Conservation (phyloP, 805 yeast genomes). For the Schizosaccharomyces cryophilus region DNA sequence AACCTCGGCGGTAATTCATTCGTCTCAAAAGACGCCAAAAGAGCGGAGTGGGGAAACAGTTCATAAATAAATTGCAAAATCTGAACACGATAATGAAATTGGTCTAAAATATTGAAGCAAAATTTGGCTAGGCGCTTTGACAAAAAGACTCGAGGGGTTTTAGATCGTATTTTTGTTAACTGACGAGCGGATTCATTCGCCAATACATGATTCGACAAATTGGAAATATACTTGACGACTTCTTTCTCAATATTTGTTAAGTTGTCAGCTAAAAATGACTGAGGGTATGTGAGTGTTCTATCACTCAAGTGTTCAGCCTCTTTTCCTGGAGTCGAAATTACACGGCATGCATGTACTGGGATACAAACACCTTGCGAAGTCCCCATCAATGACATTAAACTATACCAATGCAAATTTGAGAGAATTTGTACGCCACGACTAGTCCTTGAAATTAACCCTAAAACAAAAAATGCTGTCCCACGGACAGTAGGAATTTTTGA, state of each 20-base stretch:
- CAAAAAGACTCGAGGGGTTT: background rate
- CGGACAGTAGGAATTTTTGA: slow-evolving; percentile 34
- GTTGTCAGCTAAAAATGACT: background rate
- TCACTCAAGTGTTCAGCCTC: background rate
- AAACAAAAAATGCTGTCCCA: slow-evolving; percentile 52
- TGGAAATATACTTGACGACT: background rate
- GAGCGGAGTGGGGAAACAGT: background rate
- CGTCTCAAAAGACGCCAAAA: background rate
- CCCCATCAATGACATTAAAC: slow-evolving; percentile 22
- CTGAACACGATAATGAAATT: background rate
- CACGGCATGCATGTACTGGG: slow-evolving; percentile 4
- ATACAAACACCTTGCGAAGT: slow-evolving; percentile 14
- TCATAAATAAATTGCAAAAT: background rate
- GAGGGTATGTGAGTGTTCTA: background rate
- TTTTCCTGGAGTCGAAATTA: slow-evolving; percentile 1
- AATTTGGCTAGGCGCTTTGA: background rate
- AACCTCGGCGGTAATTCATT: background rate
- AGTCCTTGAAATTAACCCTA: slow-evolving; percentile 53
- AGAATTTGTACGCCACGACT: slow-evolving; percentile 61
- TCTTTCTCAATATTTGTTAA: background rate
- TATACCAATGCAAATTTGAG: slow-evolving; percentile 58
- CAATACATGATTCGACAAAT: slow-evolving; percentile 1
- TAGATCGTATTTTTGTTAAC: background rate
- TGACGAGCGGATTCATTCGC: background rate
- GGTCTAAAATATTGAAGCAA: background rate